These are phyloP conservation scores for Apiotrichum sp. DNA, from an alignment of 1,284 basidiomycete species.

Conservation along the genomic window DNA sequence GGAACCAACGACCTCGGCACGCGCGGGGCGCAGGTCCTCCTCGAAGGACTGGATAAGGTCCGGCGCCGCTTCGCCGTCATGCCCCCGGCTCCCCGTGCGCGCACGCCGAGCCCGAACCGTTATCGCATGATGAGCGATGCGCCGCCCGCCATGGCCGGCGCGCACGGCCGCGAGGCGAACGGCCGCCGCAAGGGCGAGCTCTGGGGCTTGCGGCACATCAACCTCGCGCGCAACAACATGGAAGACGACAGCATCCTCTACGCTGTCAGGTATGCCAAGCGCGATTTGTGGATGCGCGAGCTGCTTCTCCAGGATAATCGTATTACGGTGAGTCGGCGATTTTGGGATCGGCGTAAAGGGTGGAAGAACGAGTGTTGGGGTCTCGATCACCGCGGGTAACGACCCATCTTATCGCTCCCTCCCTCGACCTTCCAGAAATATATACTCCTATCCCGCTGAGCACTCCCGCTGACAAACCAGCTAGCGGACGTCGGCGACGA, in stretches of 20 bases:
- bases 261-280: conserved; percentile 12
- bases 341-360: too few relatives aligned
- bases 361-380: too few relatives aligned
- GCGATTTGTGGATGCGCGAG: conserved; percentile 28
- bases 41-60: conserved; percentile 27
- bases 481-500: conserved; percentile 4
- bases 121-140: background rate
- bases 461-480: background rate
- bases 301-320: conserved; percentile 33
- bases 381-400: background rate
- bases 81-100: background rate
- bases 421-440: background rate
- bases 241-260: conserved; percentile 11
- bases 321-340: conserved; percentile 25
- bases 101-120: conserved; percentile 3
- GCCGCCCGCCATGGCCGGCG: conserved; percentile 19
- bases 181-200: background rate
- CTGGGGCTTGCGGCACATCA: conserved; percentile 39
- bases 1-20: conserved; percentile 38
- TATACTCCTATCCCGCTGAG: too few relatives aligned
- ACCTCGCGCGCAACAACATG: conserved; percentile 27
- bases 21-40: conserved; percentile 30
- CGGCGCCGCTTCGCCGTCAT: conserved; percentile 16
- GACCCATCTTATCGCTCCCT: background rate
- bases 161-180: background rate